Base-by-base conservation (phyloP, 2,329 filamentous ascomycete genomes). In the Hypomyces rosellus region DNA sequence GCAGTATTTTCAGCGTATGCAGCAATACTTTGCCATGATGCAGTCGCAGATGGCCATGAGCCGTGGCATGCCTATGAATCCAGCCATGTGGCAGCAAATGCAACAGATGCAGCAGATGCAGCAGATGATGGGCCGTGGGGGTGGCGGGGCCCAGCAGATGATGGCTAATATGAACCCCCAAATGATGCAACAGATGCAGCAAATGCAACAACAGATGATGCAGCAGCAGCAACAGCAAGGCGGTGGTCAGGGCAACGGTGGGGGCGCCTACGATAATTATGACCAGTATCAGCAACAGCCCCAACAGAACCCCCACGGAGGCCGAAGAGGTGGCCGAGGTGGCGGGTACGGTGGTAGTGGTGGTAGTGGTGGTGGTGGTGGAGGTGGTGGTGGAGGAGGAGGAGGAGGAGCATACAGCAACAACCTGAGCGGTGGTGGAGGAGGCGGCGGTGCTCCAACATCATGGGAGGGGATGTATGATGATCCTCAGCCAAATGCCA, bases 381-480 rank as follows among this genome's bases (percentile, higher is more conserved):
- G 66, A 61, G 78, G 71, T 34, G 73, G 74, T 50, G 82, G 81
- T 41, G 83, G 63, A 14, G 60, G 63, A 14, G 60, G 61, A 34
- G 61, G 61, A 46, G 61, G 62, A 52, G 60, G 59, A 16, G 59
- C 52, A 50, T 50, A 59, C 12, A 50, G 46, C 14, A 49, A 51
- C 6, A 60, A 51, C 18, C 62, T 66, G 34, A 64, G 61, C 41
- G 70, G 69, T 51, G 64, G 62, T 46, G 65, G 67, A 55, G 66
- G 66, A 61, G 78, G 71, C 36, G 73, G 74, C 50, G 82, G 81
- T 41, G 83, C 82, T 14, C 86, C 86, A n/a, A 89, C 88, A 20
- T 91, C 86, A 38, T 96, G 91, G 90, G 92, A 97, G 67, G 92
- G 92, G 62, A 96, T 96, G 90, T 97, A 96, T 67, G 92, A 97